Base-by-base conservation (phyloP, 108 stramenopile species). In the Discostella pseudostelligera region DNA sequence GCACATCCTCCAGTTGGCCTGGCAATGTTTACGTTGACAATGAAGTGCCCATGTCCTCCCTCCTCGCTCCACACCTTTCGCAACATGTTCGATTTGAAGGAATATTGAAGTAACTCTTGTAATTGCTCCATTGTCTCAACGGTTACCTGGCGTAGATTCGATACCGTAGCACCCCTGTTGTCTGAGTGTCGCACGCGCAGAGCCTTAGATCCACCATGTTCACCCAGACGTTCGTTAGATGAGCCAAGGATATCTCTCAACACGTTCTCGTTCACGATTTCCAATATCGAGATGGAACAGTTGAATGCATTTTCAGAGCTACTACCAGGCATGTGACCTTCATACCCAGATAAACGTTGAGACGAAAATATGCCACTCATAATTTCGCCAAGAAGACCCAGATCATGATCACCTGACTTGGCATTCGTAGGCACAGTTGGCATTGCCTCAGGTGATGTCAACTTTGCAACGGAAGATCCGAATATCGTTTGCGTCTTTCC, bases 1-100 rank as follows among this genome's bases (percentile, higher is more conserved):
- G 42, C 43, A 13, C 47, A 22, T 16, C 48, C 47, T 32, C 24
- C 24, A 16, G 17, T 13, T 43, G 68, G 43, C 21, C 26, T 40
- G 2, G 47, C 22, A 14, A 54, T 26, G 22, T 32, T 32, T 53
- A 87, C 49, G 5, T 82, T 81, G 14, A 66, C 72, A 43, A 87
- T 54, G 24, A 87, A 55, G 68, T 83, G 82, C 11, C 83, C 85
- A n/a, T 72, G 80, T 10, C 74, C 65, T 50, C 79, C 79, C 20
- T 74, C 79, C 9, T 68, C 68, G n/a, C 28, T 26, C 67, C 68
- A 64, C 16, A 54, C 47, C 32, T 44, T 74, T 14, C 59, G 56
- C 43, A 74, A 59, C 1, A 54, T 16, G 20, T 51, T 56, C 6
- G 78, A 72, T 11, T 48, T 58, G 45, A 79, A 82, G 28, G 60